These are phyloP conservation scores for Cubamyces lactineus DNA, from an alignment of 768 basidiomycete genomes.

Conservation along the genomic window DNA sequence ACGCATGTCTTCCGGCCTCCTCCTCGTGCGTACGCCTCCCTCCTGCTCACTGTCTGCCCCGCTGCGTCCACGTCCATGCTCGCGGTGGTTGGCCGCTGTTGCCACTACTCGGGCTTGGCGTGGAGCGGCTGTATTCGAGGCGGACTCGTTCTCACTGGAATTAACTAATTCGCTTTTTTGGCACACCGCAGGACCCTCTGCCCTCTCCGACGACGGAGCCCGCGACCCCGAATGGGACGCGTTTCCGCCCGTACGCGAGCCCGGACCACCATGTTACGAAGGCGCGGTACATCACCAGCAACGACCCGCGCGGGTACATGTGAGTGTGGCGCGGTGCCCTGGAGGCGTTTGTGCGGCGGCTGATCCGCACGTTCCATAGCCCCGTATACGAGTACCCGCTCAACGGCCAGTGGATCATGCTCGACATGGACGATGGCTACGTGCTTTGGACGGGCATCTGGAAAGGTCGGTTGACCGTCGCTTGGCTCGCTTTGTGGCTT, in stretches of 20 bases:
- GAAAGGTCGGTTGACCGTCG: slow-evolving; percentile 65
- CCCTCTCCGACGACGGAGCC: slow-evolving; percentile 34
- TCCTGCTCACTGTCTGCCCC: background rate
- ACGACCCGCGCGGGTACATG: slow-evolving; percentile 90
- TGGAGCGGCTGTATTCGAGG: no score
- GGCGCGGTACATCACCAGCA: slow-evolving; percentile 87
- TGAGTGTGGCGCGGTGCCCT: slow-evolving; percentile 40
- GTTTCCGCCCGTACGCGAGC: slow-evolving; percentile 72
- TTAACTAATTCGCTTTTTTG: background rate
- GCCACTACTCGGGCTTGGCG: no score
- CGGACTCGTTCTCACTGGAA: background rate
- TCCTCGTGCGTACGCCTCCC: slow-evolving; percentile 32
- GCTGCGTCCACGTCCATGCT: background rate
- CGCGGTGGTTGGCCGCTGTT: no score
- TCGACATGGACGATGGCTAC: slow-evolving; percentile 93
- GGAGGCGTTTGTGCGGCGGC: background rate
- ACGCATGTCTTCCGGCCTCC: slow-evolving; percentile 37
- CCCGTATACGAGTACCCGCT: slow-evolving; percentile 91
- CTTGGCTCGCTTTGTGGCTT: background rate
- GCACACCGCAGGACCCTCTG: slow-evolving; percentile 36
- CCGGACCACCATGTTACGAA: slow-evolving; percentile 81
- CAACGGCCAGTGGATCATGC: slow-evolving; percentile 93
- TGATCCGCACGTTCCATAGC: slow-evolving; percentile 37
- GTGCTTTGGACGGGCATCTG: slow-evolving; percentile 93
- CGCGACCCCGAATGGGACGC: slow-evolving; percentile 31